Evolutionary conservation across 208 protist species (phyloP), one percentile per base, ranked within the genome.

Genomic region (Trypanosoma avium): DNA sequence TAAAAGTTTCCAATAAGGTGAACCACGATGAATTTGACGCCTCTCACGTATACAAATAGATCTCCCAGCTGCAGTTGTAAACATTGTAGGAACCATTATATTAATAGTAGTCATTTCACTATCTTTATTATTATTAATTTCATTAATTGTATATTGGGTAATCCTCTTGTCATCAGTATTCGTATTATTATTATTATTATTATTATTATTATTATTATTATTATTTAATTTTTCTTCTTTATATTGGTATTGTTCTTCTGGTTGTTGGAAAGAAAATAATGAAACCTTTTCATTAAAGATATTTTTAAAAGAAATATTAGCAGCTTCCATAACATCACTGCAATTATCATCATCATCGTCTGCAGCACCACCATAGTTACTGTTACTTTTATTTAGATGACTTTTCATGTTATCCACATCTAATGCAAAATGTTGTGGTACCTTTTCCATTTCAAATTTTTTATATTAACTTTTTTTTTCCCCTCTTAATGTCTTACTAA

Each of bases 61-160:
- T 8, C 77, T 69, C 3, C 85, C 85, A 30, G 70, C 72, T 3
- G 79, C 78, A 3, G 76, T 85, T 19, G 82, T 88, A 59, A 92
- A 92, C 54, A 75, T 50, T 24, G 79, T 85, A 0, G 85, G 85
- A 4, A 85, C 75, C 56, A 62, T 75, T 19, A 81, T 32, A 13
- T 36, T 61, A 13, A 73, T 32, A 33, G 3, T 48, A 17, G 43
- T 2, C 36, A 17, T n/a, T 32, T n/a, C 54, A 29, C 10, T 15
- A 22, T 27, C 32, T 4, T 49, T 35, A 36, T 24, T 27, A 30
- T 10, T 15, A 9, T n/a, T 42, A 13, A 21, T n/a, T 4, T 33
- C 57, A 19, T 5, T 48, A 17, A 27, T 52, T n/a, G 15, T 21
- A 17, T 19, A 47, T 27, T 19, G 32, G 24, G 4, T 3, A 24